Evolutionary conservation across 2,329 filamentous ascomycete species (phyloP).

Genomic region (Trichoderma sp.): DNA sequence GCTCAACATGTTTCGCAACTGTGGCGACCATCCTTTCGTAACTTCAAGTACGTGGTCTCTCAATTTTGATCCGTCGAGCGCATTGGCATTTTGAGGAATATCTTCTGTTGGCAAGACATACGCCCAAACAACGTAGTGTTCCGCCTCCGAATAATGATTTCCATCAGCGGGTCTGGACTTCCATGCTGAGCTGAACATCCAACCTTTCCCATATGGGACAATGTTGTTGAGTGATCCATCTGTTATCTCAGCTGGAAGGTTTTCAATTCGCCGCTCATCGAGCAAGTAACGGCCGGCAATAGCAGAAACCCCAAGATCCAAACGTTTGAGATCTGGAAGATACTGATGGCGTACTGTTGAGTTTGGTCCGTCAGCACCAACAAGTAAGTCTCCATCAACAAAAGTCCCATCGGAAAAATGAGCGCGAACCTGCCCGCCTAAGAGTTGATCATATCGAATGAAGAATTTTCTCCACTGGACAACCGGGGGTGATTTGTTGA

Average conservation of each 20-base stretch:
- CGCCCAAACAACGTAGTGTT: not conserved
- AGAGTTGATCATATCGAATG: not conserved
- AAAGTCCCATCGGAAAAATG: not conserved
- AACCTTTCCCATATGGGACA: not conserved
- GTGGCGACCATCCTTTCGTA: too few species aligned
- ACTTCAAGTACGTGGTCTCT: too few species aligned
- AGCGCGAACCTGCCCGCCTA: not conserved
- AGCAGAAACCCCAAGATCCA: not conserved
- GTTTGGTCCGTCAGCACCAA: not conserved
- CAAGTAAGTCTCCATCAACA: not conserved
- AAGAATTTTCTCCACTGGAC: too few species aligned
- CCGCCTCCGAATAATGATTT: not conserved
- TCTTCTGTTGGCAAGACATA: not conserved
- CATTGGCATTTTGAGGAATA: not conserved
- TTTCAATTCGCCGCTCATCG: not conserved
- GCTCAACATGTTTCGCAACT: too few species aligned
- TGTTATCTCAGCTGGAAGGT: not conserved
- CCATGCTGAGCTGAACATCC: not conserved
- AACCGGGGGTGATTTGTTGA: not conserved
- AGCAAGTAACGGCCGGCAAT: not conserved
- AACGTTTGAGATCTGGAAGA: not conserved
- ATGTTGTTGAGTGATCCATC: not conserved
- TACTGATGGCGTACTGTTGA: not conserved
- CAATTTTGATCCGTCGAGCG: too few species aligned
- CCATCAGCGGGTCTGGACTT: not conserved